These are phyloP conservation scores for Fusarium begoniae DNA, from an alignment of 2,329 filamentous ascomycete species.

Conservation along the genomic window DNA sequence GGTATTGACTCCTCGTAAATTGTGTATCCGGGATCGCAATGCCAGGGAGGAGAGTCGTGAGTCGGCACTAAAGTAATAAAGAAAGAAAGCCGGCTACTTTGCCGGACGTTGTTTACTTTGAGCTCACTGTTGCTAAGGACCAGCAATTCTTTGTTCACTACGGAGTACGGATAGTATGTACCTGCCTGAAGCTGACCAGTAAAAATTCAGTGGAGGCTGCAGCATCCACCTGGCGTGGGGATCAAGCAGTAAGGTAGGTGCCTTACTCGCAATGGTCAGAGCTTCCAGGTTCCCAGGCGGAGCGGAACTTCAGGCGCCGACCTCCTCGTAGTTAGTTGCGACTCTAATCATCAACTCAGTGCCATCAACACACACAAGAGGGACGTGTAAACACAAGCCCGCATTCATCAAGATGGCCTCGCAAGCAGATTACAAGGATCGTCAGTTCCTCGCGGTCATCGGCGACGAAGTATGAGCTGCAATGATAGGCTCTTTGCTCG, in stretches of 20 bases:
- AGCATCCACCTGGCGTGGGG: slow-evolving; percentile 31
- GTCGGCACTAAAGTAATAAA: not conserved
- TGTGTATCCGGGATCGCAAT: slow-evolving; percentile 1
- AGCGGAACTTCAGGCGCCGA: slow-evolving; percentile 41
- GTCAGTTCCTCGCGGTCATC: slow-evolving; percentile 96
- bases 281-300: slow-evolving; percentile 32
- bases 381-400: slow-evolving; percentile 15
- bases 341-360: slow-evolving; percentile 20
- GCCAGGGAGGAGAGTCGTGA: not conserved
- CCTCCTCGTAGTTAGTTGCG: slow-evolving; percentile 9
- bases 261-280: slow-evolving; percentile 36
- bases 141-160: slow-evolving; percentile 33
- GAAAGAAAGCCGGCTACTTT: not conserved
- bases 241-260: not conserved
- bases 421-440: slow-evolving; percentile 76
- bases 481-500: not conserved
- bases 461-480: slow-evolving; percentile 81
- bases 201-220: slow-evolving; percentile 5
- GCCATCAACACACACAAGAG: slow-evolving; percentile 24
- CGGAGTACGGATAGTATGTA: not conserved
- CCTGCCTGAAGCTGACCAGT: slow-evolving; percentile 28
- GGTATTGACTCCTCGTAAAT: not conserved
- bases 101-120: slow-evolving; percentile 43
- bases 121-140: slow-evolving; percentile 30
- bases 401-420: slow-evolving; percentile 54